phyloP scores from a whole-genome alignment of 2,329 filamentous ascomycete species.

The Coniochaeta sp. region DNA sequence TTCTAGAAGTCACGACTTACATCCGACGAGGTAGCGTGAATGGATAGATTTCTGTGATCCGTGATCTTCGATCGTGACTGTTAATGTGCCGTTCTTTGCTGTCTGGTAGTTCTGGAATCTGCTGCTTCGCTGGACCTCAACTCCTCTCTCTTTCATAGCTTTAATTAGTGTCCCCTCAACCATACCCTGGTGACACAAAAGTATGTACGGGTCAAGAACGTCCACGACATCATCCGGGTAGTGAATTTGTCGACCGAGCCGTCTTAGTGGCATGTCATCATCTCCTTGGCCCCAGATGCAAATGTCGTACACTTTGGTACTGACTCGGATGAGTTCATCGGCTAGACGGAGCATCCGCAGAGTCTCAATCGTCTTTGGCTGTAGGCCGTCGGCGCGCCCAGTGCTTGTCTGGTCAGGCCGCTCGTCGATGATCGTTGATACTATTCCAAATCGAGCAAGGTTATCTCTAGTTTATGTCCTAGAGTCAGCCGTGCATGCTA shows the following conservation, averaged over 20 bases:
- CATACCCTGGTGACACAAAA: conserved; percentile 65
- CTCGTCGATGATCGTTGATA: not conserved
- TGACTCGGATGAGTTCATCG: conserved; percentile 57
- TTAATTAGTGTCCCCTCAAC: conserved; percentile 64
- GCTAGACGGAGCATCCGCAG: conserved; percentile 64
- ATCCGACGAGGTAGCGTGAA: conserved; percentile 61
- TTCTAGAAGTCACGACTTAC: conserved; percentile 48
- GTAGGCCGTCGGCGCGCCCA: conserved; percentile 59
- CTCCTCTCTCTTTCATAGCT: conserved; percentile 57
- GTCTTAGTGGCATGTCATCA: conserved; percentile 37
- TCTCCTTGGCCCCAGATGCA: conserved; percentile 57
- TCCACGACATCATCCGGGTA: conserved; percentile 54
- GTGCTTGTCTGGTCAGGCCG: not conserved
- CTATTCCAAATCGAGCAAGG: not conserved
- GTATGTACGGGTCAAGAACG: conserved; percentile 48
- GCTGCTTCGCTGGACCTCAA: conserved; percentile 56
- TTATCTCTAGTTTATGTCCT: conserved; percentile 36
- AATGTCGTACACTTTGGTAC: conserved; percentile 66
- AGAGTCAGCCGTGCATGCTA: conserved; percentile 55
- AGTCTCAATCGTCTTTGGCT: conserved; percentile 74
- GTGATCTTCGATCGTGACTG: conserved; percentile 41
- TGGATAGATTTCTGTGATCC: conserved; percentile 28
- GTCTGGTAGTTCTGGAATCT: conserved; percentile 48
- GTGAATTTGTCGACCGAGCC: conserved; percentile 59
- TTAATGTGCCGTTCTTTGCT: conserved; percentile 17